A percentile compares a stretch with the other conserved stretches of the same genome.
phyloP scores from a whole-genome alignment of 768 basidiomycete species.

The Serendipita sp. region DNA sequence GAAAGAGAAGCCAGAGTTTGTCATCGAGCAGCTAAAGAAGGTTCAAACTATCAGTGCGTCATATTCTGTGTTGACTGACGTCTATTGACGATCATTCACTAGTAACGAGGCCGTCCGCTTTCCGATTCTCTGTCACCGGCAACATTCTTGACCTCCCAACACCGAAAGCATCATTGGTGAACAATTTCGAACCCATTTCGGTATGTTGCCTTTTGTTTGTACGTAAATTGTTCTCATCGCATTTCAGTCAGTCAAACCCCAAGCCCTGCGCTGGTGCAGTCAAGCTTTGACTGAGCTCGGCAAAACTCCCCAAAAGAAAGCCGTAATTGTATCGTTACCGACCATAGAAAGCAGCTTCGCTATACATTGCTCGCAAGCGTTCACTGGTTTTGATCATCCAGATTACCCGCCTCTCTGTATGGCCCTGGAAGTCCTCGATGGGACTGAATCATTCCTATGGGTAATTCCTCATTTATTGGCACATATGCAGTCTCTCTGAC shows the following conservation, averaged over 20 bases:
- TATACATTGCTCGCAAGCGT: constrained; percentile 59
- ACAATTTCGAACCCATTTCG: constrained; percentile 51
- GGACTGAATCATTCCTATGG: constrained; percentile 91
- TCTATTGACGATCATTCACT: not conserved
- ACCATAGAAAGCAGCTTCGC: constrained; percentile 91
- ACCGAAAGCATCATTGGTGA: constrained; percentile 60
- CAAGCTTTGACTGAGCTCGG: constrained; percentile 67
- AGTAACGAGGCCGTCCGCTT: constrained; percentile 73
- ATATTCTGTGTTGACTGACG: not conserved
- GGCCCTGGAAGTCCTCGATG: constrained; percentile 78
- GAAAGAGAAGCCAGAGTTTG: constrained; percentile 52
- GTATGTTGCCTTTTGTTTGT: constrained; percentile 24
- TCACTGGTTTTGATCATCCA: constrained; percentile 63
- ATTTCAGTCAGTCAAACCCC: constrained; percentile 27
- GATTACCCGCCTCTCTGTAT: constrained; percentile 76
- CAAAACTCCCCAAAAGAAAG: constrained; percentile 56
- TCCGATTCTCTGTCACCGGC: constrained; percentile 85
- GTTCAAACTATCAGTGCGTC: constrained; percentile 52
- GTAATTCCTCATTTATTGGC: constrained; percentile 28
- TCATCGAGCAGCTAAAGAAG: constrained; percentile 59
- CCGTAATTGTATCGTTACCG: constrained; percentile 72
- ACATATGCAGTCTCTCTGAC: not conserved
- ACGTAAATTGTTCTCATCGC: not conserved
- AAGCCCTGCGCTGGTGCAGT: constrained; percentile 47
- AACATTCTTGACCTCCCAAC: constrained; percentile 53